Percentiles rank a stretch among this genome's conserved stretches.
These are phyloP conservation scores for Euclidium syriacum DNA, from an alignment of 345 rosid species.

Conservation along the genomic window DNA sequence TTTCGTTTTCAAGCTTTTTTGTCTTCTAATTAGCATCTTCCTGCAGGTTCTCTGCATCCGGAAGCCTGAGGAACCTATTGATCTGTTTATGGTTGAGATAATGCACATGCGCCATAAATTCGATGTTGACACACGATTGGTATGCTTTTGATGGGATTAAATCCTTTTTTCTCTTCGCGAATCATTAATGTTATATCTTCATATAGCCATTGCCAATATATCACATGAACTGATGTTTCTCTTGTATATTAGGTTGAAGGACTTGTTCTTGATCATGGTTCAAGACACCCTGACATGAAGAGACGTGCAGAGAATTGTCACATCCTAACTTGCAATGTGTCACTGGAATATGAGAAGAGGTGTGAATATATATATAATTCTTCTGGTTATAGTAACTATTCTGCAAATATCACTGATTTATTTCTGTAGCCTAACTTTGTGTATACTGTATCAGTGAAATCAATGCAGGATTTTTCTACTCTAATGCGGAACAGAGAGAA, in stretches of 20 bases:
- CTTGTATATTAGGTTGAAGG: slow-evolving; percentile 71
- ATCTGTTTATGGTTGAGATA: slow-evolving; percentile 97
- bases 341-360: slow-evolving; percentile 98
- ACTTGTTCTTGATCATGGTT: slow-evolving; percentile 97
- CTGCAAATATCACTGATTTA: neutral
- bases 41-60: slow-evolving; percentile 77
- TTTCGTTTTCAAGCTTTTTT: neutral
- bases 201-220: neutral
- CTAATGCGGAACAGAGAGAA: slow-evolving; percentile 96
- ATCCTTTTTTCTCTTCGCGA: neutral
- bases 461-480: slow-evolving; percentile 99
- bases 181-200: neutral
- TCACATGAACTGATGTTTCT: neutral
- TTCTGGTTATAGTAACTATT: neutral
- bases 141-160: slow-evolving; percentile 20
- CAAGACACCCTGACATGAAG: slow-evolving; percentile 99
- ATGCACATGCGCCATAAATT: slow-evolving; percentile 99
- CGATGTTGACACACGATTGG: slow-evolving; percentile 94
- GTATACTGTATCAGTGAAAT: slow-evolving; percentile 72
- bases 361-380: slow-evolving; percentile 17
- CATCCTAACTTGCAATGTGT: slow-evolving; percentile 91
- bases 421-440: slow-evolving; percentile 39
- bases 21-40: slow-evolving; percentile 1
- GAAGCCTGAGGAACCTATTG: slow-evolving; percentile 84
- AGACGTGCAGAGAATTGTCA: slow-evolving; percentile 91